These are phyloP conservation scores for Petrea volubilis DNA, from an alignment of 257 asterid genomes.

Conservation along the genomic window DNA sequence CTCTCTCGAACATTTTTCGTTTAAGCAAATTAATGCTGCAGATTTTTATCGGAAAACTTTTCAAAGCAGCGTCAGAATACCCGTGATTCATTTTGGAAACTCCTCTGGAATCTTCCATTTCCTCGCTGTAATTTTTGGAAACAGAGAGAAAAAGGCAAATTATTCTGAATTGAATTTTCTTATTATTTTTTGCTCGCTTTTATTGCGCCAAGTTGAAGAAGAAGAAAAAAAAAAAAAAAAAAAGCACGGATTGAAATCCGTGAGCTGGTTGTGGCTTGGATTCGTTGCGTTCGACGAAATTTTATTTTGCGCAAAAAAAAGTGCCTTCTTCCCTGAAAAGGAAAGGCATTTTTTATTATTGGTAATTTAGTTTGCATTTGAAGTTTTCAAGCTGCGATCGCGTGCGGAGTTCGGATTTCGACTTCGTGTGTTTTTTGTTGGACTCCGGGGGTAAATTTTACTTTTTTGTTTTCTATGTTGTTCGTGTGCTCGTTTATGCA, in stretches of 20 bases:
- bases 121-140: slow-evolving; percentile 6
- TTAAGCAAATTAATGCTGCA: slow-evolving; percentile 11
- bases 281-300: neutral
- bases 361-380: slow-evolving; percentile 5
- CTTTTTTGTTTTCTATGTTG: neutral
- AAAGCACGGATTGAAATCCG: slow-evolving; percentile 20
- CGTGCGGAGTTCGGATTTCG: slow-evolving; percentile 39
- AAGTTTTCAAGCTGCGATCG: slow-evolving; percentile 23
- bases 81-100: slow-evolving; percentile 4
- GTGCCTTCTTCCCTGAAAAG: neutral
- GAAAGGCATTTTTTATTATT: neutral
- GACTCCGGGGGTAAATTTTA: slow-evolving; percentile 36
- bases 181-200: neutral
- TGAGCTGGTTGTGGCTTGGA: slow-evolving; percentile 23
- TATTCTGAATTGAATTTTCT: neutral
- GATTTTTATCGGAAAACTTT: slow-evolving; percentile 15
- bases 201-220: slow-evolving; percentile 11
- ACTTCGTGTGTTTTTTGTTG: slow-evolving; percentile 19
- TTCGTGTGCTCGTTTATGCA: slow-evolving; percentile 2
- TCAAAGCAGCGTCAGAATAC: slow-evolving; percentile 20
- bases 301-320: neutral
- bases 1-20: neutral
- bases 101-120: slow-evolving; percentile 24
- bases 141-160: neutral
- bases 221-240: too few relatives aligned